These are phyloP conservation scores for Viola pubescens DNA, from an alignment of 441 rosid genomes.

Conservation along the genomic window DNA sequence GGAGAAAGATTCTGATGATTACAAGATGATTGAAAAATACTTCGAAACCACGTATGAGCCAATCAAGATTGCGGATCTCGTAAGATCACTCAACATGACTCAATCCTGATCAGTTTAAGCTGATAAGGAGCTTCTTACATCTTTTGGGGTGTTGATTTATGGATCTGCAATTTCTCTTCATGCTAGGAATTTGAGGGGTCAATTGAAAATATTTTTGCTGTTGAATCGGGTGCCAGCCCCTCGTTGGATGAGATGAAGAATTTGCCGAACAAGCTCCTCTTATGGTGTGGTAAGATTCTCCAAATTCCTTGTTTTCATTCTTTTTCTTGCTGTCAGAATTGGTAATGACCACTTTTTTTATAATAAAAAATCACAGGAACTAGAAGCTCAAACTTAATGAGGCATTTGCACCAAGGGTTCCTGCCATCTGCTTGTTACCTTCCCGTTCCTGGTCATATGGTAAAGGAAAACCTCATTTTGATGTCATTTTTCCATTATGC, in stretches of 20 bases:
- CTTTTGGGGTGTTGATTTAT: too few species aligned
- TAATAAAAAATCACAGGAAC: constrained; percentile 30
- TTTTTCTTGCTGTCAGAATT: background rate
- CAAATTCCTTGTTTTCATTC: background rate
- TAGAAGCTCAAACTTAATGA: constrained; percentile 55
- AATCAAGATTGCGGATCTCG: constrained; percentile 57
- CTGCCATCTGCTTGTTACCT: constrained; percentile 60
- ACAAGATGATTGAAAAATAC: constrained; percentile 63
- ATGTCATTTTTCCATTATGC: background rate
- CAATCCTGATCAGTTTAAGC: background rate
- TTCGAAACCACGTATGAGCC: constrained; percentile 68
- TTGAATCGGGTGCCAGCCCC: constrained; percentile 48
- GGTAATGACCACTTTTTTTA: background rate
- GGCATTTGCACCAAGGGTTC: constrained; percentile 73
- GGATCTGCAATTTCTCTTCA: background rate
- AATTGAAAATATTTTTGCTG: constrained; percentile 47
- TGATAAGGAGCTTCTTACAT: too few species aligned
- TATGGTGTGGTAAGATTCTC: constrained; percentile 71
- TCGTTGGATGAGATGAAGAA: constrained; percentile 58
- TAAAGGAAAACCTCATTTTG: constrained; percentile 9
- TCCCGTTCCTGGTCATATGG: constrained; percentile 77
- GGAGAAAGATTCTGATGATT: constrained; percentile 60
- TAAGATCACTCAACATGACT: constrained; percentile 15
- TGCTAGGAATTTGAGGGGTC: constrained; percentile 57
- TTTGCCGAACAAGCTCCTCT: constrained; percentile 53